phyloP scores from a whole-genome alignment of 2,329 filamentous ascomycete genomes.

The Beauveria sp. region DNA sequence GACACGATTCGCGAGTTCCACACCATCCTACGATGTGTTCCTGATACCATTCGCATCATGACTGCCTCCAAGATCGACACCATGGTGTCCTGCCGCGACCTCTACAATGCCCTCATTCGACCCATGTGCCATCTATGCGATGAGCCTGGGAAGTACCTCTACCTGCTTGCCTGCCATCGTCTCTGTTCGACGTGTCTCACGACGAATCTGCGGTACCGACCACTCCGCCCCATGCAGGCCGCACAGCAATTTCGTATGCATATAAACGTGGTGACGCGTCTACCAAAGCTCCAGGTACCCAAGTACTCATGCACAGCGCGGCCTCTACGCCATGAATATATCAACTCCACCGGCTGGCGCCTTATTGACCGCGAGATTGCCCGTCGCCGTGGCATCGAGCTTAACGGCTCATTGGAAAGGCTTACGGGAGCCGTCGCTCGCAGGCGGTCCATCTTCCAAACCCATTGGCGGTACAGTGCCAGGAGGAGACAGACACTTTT shows the following conservation, averaged over 20 bases:
- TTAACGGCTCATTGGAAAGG: too few species aligned
- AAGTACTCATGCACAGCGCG: background rate
- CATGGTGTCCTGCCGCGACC: background rate
- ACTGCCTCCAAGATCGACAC: background rate
- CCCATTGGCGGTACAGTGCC: background rate
- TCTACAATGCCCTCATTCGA: background rate
- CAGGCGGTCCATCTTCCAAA: too few species aligned
- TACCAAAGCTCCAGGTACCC: background rate
- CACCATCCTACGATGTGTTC: background rate
- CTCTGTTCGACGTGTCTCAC: background rate
- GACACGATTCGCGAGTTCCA: background rate
- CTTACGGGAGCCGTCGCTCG: too few species aligned
- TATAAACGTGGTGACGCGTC: background rate
- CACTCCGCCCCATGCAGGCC: background rate
- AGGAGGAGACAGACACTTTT: background rate
- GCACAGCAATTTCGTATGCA: background rate
- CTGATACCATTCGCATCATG: background rate
- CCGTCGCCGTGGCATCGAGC: background rate
- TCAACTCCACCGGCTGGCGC: background rate
- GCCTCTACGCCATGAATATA: fast-evolving
- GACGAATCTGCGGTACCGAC: background rate
- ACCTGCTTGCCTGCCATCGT: background rate
- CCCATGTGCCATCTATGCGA: background rate
- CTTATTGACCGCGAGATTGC: background rate
- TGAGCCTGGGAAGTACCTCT: background rate